Conservation (phyloP, 1,139 yeast species). For the Pichia sp. region DNA sequence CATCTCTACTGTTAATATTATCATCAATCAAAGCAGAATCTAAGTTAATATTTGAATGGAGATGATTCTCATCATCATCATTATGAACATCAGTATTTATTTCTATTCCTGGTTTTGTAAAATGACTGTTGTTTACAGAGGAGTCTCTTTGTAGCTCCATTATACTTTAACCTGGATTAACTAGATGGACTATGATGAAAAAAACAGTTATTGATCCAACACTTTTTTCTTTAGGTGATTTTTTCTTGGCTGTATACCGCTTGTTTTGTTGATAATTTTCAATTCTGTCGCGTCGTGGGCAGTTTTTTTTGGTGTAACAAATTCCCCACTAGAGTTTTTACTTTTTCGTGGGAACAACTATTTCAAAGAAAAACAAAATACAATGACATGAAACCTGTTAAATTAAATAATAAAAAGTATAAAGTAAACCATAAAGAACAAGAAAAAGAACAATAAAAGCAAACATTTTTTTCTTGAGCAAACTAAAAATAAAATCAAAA, state of each 20-base stretch:
- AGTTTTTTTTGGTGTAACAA: neutral
- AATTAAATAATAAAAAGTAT: neutral
- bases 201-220: too few species aligned
- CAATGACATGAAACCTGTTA: neutral
- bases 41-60: neutral
- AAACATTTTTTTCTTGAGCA: too few species aligned
- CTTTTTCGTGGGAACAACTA: neutral
- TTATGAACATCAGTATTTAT: neutral
- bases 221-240: too few species aligned
- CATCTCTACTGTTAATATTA: constrained; percentile 1
- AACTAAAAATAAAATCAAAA: neutral
- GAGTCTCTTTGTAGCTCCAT: neutral
- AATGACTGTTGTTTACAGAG: neutral
- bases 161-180: too few species aligned
- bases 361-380: neutral
- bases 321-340: neutral
- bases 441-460: neutral
- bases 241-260: neutral
- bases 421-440: neutral
- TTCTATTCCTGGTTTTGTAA: neutral
- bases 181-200: too few species aligned
- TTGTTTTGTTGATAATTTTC: neutral
- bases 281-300: neutral
- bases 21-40: neutral
- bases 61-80: neutral